Conservation (phyloP, 345 rosid species). For the Brassica incana region DNA sequence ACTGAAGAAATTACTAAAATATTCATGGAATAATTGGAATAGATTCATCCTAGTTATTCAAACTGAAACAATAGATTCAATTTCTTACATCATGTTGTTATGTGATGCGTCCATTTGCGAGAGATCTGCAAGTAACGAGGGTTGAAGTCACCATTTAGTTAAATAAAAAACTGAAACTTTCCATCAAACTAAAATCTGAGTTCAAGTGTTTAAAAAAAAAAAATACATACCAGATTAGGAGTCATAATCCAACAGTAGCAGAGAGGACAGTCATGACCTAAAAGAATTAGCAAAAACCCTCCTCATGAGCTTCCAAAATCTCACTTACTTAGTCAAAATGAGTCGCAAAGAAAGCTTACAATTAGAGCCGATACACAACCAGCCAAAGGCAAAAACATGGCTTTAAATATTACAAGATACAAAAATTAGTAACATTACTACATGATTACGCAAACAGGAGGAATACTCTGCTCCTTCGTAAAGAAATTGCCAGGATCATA, state of each 20-base stretch:
- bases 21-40: neutral
- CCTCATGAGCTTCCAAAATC: neutral
- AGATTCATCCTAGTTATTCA: neutral
- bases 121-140: constrained; percentile 64
- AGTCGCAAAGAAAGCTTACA: constrained; percentile 46
- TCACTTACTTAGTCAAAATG: neutral
- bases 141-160: neutral
- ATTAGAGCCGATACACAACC: constrained; percentile 44
- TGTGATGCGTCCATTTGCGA: constrained; percentile 91
- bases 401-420: no score
- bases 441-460: constrained; percentile 4
- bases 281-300: neutral
- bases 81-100: constrained; percentile 50
- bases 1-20: neutral
- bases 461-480: constrained; percentile 44
- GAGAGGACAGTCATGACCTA: constrained; percentile 97
- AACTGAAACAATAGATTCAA: neutral
- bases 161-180: neutral
- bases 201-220: constrained; percentile 59
- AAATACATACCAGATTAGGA: constrained; percentile 21
- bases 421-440: neutral
- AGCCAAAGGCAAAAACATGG: constrained; percentile 29
- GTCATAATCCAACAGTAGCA: constrained; percentile 57
- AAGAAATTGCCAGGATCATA: constrained; percentile 48
- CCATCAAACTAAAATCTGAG: neutral